These are phyloP conservation scores for Cytospora chrysosperma DNA, from an alignment of 2,329 filamentous ascomycete genomes.

Conservation along the genomic window DNA sequence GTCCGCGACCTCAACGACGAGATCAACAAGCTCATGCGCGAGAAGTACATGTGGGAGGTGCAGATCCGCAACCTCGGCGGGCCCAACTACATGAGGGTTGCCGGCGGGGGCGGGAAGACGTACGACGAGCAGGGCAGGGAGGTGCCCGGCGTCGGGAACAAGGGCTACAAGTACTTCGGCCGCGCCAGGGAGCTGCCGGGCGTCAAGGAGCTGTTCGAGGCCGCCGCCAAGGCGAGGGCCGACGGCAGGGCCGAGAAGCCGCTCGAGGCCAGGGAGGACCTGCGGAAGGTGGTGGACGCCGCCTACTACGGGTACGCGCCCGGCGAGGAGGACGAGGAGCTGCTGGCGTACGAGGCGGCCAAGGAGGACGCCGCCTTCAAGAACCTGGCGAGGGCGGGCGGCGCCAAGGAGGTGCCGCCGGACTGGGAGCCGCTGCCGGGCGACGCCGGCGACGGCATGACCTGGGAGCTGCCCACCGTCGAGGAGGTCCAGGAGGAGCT, in stretches of 20 bases:
- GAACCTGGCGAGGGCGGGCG: slow-evolving; percentile 58
- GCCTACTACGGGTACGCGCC: slow-evolving; percentile 94
- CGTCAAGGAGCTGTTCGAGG: slow-evolving; percentile 94
- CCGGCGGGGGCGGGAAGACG: slow-evolving; percentile 57
- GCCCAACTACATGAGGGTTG: slow-evolving; percentile 83
- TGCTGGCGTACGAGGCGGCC: slow-evolving; percentile 76
- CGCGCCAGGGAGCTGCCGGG: slow-evolving; percentile 86
- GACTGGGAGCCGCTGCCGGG: slow-evolving; percentile 87
- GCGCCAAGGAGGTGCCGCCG: slow-evolving; percentile 48
- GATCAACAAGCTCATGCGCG: slow-evolving; percentile 98
- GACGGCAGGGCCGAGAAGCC: slow-evolving; percentile 52
- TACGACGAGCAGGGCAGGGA: slow-evolving; percentile 74
- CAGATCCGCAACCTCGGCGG: slow-evolving; percentile 95
- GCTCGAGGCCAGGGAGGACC: slow-evolving; percentile 65
- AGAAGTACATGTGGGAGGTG: slow-evolving; percentile 99
- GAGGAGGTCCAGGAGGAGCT: slow-evolving; percentile 95
- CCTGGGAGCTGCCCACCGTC: slow-evolving; percentile 79
- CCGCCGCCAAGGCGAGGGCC: slow-evolving; percentile 59
- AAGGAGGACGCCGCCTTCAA: slow-evolving; percentile 83
- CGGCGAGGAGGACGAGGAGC: slow-evolving; percentile 81
- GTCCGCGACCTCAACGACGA: slow-evolving; percentile 98
- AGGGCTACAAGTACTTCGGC: slow-evolving; percentile 93
- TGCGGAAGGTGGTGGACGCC: slow-evolving; percentile 79
- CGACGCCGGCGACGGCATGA: slow-evolving; percentile 76
- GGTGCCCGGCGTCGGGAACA: slow-evolving; percentile 72